Base-by-base conservation (phyloP, 139 green algal species). In the Coccomyxa sp. region DNA sequence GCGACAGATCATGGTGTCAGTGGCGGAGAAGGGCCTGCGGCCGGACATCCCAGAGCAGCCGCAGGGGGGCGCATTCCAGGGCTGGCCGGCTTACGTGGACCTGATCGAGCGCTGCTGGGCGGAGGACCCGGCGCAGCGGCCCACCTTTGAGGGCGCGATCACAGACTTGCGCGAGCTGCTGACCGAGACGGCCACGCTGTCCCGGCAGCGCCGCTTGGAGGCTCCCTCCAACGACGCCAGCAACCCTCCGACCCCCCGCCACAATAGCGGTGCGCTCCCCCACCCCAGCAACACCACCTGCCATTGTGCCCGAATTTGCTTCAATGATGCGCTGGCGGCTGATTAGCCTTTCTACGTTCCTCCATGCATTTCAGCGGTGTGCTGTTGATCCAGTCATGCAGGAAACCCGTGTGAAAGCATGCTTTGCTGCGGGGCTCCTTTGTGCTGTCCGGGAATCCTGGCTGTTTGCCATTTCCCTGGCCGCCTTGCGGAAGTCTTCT, bases 71-170 rank as follows among this genome's bases (percentile, higher is more conserved):
- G 57, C 51, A 25, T 83, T 83, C 57, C 67, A 18, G 0, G 67
- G n/a, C 17, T 28, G 82, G 13, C 84, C 85, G 0, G 90, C 88
- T 25, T 95, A 91, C 89, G 27, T 74, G 23, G 81, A 79, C 9
- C 87, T 95, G 14, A 89, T 95, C 81, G 30, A 86, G 79, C 87
- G 86, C 59, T 94, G 92, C 87, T 94, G 90, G 91, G 76, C 67
- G 1, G 86, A 88, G n/a, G 68, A 85, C 27, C 86, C 88, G 10
- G 59, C 82, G 32, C 21, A 79, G 15, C 86, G 92, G 4, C 92
- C 92, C 9, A 67, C 80, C 27, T 87, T 87, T 28, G 80, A 84
- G 75, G 79, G 38, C 13, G 68, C 77, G 51, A 84, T 87, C 68
- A 82, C 63, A 60, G 60, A 63, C 25, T 80, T 87, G n/a, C 68